Evolutionary conservation across 2,329 filamentous ascomycete genomes (phyloP), one percentile per base, ranked within the genome.

Genomic region (Ampelomyces quisqualis): DNA sequence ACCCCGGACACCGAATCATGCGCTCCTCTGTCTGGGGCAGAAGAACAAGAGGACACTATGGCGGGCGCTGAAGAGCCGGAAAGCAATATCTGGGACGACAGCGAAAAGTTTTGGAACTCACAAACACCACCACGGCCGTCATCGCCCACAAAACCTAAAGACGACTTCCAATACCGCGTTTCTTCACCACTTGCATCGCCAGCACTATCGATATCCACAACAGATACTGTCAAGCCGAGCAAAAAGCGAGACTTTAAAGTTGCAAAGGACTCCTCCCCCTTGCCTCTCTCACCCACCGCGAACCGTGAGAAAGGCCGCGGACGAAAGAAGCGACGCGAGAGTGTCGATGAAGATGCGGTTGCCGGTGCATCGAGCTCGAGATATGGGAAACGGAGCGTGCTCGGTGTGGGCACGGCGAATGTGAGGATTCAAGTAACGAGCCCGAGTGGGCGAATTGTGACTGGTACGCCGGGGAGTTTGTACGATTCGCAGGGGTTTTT

Each of bases 401-500:
- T 60, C 2, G 55, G 53, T 0, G 24, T 46, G 1, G 43, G 49
- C 2, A 60, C 55, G 34, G 45, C 59, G 36, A 64, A 64, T 47
- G 49, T 57, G n/a, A 47, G 45, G 38, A 57, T 61, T 22, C 42
- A 54, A 15, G 44, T 62, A 14, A 45, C 36, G 19, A 49, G 40
- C 21, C 49, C 40, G n/a, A 23, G 36, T 18, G 46, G 46, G 2
- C 17, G 26, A 17, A 38, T 44, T 10, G 13, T 26, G n/a, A 29
- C 34, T 9, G 47, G 53, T 15, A 65, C 55, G 40, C 53, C 60
- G 30, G 56, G 57, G 41, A 64, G 58, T 51, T 57, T 65, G 49
- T 68, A 68, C 44, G 64, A 68, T 52, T 48, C 38, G 19, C 50
- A 65, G 31, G 62, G 62, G 27, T 65, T 65, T 51, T 41, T 65